phyloP scores from a whole-genome alignment of 78 protist genomes.

The Protostelium mycophagum region DNA sequence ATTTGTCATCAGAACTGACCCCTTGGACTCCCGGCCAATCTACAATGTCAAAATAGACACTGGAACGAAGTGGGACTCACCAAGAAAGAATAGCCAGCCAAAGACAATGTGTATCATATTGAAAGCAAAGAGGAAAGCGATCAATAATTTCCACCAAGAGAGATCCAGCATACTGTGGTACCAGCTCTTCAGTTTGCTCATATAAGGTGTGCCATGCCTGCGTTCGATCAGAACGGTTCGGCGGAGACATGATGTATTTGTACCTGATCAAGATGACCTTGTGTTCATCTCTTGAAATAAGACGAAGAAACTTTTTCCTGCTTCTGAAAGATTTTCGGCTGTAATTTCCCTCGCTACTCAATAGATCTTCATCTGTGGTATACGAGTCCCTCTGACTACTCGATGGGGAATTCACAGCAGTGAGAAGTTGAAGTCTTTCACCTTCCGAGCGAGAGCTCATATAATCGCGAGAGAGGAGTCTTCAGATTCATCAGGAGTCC shows the following conservation, averaged over 20 bases:
- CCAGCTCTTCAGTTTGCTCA: not conserved
- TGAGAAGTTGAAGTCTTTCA: too few species aligned
- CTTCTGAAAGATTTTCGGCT: not conserved
- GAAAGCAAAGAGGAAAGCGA: not conserved
- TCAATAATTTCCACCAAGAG: not conserved
- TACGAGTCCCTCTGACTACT: too few species aligned
- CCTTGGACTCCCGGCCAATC: not conserved
- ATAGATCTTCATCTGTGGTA: not conserved
- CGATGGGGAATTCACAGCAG: too few species aligned
- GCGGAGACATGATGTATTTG: not conserved
- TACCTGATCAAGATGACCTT: not conserved
- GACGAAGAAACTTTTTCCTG: not conserved
- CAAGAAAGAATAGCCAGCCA: not conserved
- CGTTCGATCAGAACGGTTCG: too few species aligned
- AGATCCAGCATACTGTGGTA: not conserved
- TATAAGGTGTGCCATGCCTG: not conserved
- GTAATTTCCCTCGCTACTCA: not conserved
- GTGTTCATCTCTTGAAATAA: not conserved
- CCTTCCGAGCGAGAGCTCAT: too few species aligned
- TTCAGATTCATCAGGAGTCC: too few species aligned
- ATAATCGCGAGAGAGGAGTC: too few species aligned
- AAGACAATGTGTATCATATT: not conserved
- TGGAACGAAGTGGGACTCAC: not conserved
- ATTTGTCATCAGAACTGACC: not conserved
- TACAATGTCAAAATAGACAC: not conserved